phyloP scores from a whole-genome alignment of 805 yeast species.

The Cyberlindnera americana region DNA sequence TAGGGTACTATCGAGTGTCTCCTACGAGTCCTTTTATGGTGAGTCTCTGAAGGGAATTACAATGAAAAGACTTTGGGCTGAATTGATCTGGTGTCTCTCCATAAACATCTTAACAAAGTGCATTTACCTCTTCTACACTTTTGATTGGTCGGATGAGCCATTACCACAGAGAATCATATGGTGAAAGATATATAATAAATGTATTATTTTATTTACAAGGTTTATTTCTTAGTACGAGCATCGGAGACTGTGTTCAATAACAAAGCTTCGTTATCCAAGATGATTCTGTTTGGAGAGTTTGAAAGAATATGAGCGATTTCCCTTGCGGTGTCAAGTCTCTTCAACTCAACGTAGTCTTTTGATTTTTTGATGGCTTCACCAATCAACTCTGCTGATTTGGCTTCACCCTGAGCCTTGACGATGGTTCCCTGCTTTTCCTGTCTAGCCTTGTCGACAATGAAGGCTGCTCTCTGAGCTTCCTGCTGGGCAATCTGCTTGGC shows the following conservation, averaged over 20 bases:
- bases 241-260: constrained; percentile 86
- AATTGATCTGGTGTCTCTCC: constrained; percentile 57
- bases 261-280: constrained; percentile 88
- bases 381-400: constrained; percentile 93
- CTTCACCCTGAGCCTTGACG: constrained; percentile 98
- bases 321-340: constrained; percentile 94
- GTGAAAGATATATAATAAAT: constrained; percentile 38
- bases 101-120: constrained; percentile 51
- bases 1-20: constrained; percentile 54
- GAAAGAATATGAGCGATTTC: constrained; percentile 89
- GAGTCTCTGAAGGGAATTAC: constrained; percentile 22
- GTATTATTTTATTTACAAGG: background rate
- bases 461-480: constrained; percentile 98
- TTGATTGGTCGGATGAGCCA: constrained; percentile 64
- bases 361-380: constrained; percentile 99
- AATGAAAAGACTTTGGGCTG: constrained; percentile 42
- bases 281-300: constrained; percentile 84
- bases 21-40: constrained; percentile 25
- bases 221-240: constrained; percentile 44
- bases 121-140: constrained; percentile 59
- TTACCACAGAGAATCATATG: constrained; percentile 80
- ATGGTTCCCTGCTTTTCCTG: constrained; percentile 98
- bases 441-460: constrained; percentile 91
- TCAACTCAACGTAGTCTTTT: constrained; percentile 92
- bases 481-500: constrained; percentile 99